Conservation (phyloP, 1,139 yeast species). For the Suhomyces bokatorum region DNA sequence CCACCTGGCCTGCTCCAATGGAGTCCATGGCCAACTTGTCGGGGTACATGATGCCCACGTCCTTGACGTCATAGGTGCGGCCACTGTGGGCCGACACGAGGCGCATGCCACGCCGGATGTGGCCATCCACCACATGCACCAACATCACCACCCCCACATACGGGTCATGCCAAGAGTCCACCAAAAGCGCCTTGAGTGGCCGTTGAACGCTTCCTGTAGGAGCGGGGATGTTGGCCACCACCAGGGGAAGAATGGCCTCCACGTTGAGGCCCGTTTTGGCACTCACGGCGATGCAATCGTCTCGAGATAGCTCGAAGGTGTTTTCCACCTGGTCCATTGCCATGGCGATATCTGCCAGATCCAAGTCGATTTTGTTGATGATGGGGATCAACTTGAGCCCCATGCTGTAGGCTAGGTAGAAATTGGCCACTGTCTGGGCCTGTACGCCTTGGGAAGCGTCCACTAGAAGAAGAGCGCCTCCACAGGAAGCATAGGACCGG, state of each 20-base stretch:
- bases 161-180: slow-evolving; percentile 96
- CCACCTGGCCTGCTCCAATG: slow-evolving; percentile 89
- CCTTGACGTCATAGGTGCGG: slow-evolving; percentile 80
- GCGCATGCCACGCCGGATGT: slow-evolving; percentile 69
- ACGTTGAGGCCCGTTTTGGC: slow-evolving; percentile 91
- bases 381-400: slow-evolving; percentile 83
- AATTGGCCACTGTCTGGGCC: slow-evolving; percentile 97
- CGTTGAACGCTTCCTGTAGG: slow-evolving; percentile 55
- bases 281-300: slow-evolving; percentile 81
- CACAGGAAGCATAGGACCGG: slow-evolving; percentile 92
- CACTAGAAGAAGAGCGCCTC: slow-evolving; percentile 86
- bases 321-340: slow-evolving; percentile 82
- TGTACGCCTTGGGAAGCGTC: slow-evolving; percentile 97
- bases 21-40: slow-evolving; percentile 65
- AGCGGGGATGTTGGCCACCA: slow-evolving; percentile 72
- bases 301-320: slow-evolving; percentile 75
- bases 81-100: slow-evolving; percentile 77
- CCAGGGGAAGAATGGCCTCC: slow-evolving; percentile 71
- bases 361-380: slow-evolving; percentile 88
- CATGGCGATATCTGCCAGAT: slow-evolving; percentile 78
- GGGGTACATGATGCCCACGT: slow-evolving; percentile 95
- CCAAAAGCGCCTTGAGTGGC: slow-evolving; percentile 77
- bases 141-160: slow-evolving; percentile 91
- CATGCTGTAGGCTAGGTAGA: slow-evolving; percentile 84
- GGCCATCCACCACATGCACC: slow-evolving; percentile 83